Base-by-base conservation (phyloP, 225 moss, liverwort and hornwort genomes). In the Polytrichum commune region DNA sequence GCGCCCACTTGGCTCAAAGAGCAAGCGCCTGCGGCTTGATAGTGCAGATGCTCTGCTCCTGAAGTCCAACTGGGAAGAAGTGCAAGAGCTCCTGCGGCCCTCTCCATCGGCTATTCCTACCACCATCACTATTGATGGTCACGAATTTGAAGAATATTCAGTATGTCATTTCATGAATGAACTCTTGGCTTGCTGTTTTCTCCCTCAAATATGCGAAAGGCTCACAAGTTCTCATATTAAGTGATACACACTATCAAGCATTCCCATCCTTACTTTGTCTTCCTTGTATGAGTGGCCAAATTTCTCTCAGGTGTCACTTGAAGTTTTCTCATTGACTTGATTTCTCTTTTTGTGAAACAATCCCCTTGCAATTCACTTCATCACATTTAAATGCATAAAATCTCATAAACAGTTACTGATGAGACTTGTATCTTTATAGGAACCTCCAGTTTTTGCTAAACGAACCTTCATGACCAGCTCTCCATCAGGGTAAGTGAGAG, bases 131-230 rank as follows among this genome's bases (percentile, higher is more conserved):
- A 91, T 98, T 75, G 98, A 98, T 77, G 98, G 98, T 65, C 98
- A 98, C 62, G 98, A 98, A 13, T 98, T 98, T 82, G 98, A 98
- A 90, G 98, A 98, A 74, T 98, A 98, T 62, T 90, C 91, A 89
- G 98, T 95, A 83, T 54, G 30, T 77, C 62, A 74, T 46, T 13
- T 46, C 10, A 38, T 46, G 46, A 13, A 46, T 16, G 46, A 53
- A 62, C 46, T 32, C 33, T 46, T 67, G 26, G 65, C 46, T 18
- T 26, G 32, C 26, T 33, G 46, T 61, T 26, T 54, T 54, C 18
- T 29, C 7, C 19, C 33, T 33, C 33, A 33, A 33, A 33, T 33
- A 33, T 33, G 8, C 33, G 8, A 33, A 32, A 33, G 33, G 33
- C 8, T 33, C 7, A 1, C 8, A 33, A 8, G 33, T 33, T 33